Evolutionary conservation across 2,329 filamentous ascomycete genomes (phyloP), one percentile per base, ranked within the genome.

Genomic region (Cladosporium velox): DNA sequence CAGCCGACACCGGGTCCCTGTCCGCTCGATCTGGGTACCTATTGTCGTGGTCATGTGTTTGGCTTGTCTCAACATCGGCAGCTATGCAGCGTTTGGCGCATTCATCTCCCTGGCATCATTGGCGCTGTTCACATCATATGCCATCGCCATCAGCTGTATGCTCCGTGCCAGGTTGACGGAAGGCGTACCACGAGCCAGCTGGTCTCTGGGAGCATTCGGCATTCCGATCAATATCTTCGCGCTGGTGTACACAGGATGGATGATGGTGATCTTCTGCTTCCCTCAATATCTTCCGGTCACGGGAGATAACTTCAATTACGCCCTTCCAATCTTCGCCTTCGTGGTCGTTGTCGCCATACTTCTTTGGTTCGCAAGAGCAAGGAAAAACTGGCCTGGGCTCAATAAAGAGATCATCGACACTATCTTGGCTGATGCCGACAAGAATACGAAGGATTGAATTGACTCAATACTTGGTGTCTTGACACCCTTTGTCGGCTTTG

Each of bases 121-220:
- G 34, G 71, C 68, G 1, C 68, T 73, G 32, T 74, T 71, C 63
- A 63, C 68, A 11, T 70, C 69, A 12, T 74, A 73, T 68, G 66
- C 70, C 32, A 71, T 72, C 41, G 70, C 72, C n/a, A 72, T 74
- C 52, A 57, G 65, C 30, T 68, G 67, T 55, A 72, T 72, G 68
- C 61, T 70, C 54, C 59, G 51, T 58, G 66, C 65, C n/a, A 57
- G 61, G 21, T 66, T 62, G n/a, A 38, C n/a, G 3, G n/a, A 57
- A 2, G 26, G 30, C 1, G 54, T 70, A 12, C 26, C 63, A 26
- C 52, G 54, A 12, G 71, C 69, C 14, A 61, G 67, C 7, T 74
- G 72, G 70, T 58, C 64, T 10, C 67, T 72, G 59, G 71, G 70
- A 32, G 66, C 65, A 34, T 64, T 67, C 2, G 71, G 70, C 8